These are phyloP conservation scores for Geotrichum armillariae DNA, from an alignment of 1,139 yeast genomes.

Conservation along the genomic window DNA sequence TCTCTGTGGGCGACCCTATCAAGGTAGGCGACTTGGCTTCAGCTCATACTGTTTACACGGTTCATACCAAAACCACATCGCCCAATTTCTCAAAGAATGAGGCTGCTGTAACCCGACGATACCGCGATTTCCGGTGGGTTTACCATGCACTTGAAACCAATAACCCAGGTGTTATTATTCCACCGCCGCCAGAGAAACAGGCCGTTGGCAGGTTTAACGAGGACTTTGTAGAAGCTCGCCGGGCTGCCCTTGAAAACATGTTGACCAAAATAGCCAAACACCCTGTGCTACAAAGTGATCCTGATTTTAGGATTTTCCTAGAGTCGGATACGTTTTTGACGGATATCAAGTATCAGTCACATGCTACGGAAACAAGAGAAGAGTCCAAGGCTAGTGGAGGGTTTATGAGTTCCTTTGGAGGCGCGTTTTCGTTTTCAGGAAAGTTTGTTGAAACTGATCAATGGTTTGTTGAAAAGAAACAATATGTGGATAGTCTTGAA, in stretches of 20 bases:
- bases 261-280: conserved; percentile 62
- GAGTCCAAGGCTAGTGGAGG: conserved; percentile 41
- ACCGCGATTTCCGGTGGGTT: conserved; percentile 83
- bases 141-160: conserved; percentile 83
- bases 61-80: conserved; percentile 56
- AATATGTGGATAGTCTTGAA: conserved; percentile 71
- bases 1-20: conserved; percentile 85
- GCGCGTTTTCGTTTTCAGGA: conserved; percentile 55
- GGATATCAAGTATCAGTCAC: conserved; percentile 42
- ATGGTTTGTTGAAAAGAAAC: conserved; percentile 68
- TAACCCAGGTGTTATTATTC: conserved; percentile 88
- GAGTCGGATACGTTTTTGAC: conserved; percentile 67
- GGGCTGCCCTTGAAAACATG: conserved; percentile 89
- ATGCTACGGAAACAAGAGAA: conserved; percentile 15
- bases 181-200: conserved; percentile 97
- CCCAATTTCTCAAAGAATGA: conserved; percentile 42
- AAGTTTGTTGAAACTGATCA: conserved; percentile 75
- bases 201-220: conserved; percentile 87
- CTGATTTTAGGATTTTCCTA: conserved; percentile 75
- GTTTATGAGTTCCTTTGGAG: conserved; percentile 59
- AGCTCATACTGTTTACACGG: conserved; percentile 86
- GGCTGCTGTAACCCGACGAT: conserved; percentile 67
- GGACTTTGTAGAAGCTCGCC: conserved; percentile 81
- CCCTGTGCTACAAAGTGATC: conserved; percentile 61
- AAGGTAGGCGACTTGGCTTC: conserved; percentile 89